phyloP scores from a whole-genome alignment of 2,329 filamentous ascomycete species.

The Fusarium brachygibbosum region DNA sequence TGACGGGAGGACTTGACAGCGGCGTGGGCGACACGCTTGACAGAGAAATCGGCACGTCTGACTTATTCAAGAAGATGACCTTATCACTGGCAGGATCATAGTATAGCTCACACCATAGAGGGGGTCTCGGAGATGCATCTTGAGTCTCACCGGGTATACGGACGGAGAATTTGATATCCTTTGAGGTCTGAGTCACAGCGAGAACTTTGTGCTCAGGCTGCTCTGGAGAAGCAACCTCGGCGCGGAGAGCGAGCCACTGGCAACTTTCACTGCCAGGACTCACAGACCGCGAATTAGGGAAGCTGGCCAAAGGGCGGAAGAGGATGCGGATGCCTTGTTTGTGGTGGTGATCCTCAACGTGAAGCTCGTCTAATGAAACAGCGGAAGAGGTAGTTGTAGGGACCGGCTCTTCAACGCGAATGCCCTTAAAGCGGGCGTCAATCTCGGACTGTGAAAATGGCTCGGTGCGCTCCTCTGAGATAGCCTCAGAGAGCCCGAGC shows the following conservation, averaged over 20 bases:
- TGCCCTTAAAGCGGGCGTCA: conserved; percentile 61
- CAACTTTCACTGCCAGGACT: conserved; percentile 69
- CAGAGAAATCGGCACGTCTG: conserved; percentile 66
- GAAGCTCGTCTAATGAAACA: conserved; percentile 67
- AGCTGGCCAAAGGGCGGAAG: conserved; percentile 66
- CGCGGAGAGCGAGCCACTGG: conserved; percentile 68
- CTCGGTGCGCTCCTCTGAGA: conserved; percentile 68
- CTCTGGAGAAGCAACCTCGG: conserved; percentile 66
- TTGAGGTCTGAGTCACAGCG: conserved; percentile 71
- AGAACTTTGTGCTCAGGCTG: conserved; percentile 69
- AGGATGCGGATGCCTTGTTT: conserved; percentile 69
- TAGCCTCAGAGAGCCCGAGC: conserved; percentile 55
- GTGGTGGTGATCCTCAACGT: conserved; percentile 66
- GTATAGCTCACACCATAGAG: conserved; percentile 71
- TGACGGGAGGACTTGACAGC: conserved; percentile 56
- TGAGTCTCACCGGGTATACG: conserved; percentile 65
- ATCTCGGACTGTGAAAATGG: conserved; percentile 70
- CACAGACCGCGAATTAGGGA: conserved; percentile 66
- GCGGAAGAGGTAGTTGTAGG: conserved; percentile 56
- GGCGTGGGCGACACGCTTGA: conserved; percentile 60
- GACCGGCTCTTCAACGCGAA: conserved; percentile 61
- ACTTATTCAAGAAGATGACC: conserved; percentile 68
- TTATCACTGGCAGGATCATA: conserved; percentile 71
- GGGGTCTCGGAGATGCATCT: conserved; percentile 60
- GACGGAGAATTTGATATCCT: conserved; percentile 72